phyloP scores from a whole-genome alignment of 441 rosid species.

The Jatropha multifida region DNA sequence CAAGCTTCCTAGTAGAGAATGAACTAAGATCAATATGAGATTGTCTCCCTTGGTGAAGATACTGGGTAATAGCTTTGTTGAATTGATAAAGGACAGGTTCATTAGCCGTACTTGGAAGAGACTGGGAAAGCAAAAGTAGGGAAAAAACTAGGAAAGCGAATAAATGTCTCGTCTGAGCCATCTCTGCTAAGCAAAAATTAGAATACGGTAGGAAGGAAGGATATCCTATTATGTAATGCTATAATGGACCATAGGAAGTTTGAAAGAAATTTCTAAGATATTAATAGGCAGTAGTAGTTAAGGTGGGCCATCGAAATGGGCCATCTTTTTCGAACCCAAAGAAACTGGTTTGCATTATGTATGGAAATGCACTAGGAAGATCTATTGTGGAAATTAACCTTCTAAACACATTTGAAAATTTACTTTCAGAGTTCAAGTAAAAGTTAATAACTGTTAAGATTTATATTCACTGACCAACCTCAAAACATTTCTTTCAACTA shows the following conservation, averaged over 20 bases:
- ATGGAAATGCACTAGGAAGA: too few relatives aligned
- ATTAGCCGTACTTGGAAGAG: slow-evolving; percentile 21
- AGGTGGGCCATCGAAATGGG: not conserved
- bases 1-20: slow-evolving; percentile 6
- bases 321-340: too few relatives aligned
- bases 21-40: not conserved
- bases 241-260: not conserved
- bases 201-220: too few relatives aligned
- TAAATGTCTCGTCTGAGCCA: slow-evolving; percentile 1
- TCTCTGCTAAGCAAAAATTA: not conserved
- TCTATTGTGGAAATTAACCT: too few relatives aligned
- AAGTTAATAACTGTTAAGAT: too few relatives aligned
- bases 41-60: not conserved
- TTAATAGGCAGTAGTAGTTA: not conserved
- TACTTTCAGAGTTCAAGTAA: too few relatives aligned
- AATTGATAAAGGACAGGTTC: slow-evolving; percentile 1
- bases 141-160: slow-evolving; percentile 4
- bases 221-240: not conserved
- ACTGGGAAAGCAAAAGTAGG: slow-evolving; percentile 18
- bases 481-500: too few relatives aligned
- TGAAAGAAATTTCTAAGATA: not conserved
- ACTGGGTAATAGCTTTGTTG: not conserved
- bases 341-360: too few relatives aligned
- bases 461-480: too few relatives aligned
- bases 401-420: too few relatives aligned